Evolutionary conservation across 23 red algal genomes (phyloP).

Genomic region (Pyropia haitanensis): DNA sequence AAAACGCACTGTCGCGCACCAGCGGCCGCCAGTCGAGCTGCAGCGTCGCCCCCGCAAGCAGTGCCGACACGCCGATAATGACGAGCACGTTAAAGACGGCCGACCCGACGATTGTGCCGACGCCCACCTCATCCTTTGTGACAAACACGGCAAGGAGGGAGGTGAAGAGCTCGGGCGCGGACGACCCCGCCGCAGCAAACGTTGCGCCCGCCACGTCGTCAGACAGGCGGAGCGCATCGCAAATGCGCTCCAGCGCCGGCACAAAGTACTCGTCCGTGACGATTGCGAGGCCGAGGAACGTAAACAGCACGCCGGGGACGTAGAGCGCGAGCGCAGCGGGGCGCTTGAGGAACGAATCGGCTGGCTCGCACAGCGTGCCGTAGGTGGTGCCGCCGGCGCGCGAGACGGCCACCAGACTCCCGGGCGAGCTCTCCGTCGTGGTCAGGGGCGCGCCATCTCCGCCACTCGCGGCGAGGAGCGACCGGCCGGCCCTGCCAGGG

Average conservation of each 20-base stretch:
- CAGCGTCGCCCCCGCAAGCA: slow-evolving; percentile 36
- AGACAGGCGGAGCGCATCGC: slow-evolving; percentile 34
- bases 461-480: too few species aligned
- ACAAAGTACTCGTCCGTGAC: slow-evolving; percentile 72
- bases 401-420: too few species aligned
- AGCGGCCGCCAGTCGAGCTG: slow-evolving; percentile 56
- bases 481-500: too few species aligned
- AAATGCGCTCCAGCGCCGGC: slow-evolving; percentile 46
- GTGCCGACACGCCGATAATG: slow-evolving; percentile 56
- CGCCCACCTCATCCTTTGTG: slow-evolving; percentile 56
- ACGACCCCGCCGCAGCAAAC: slow-evolving; percentile 53
- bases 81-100: slow-evolving; percentile 71
- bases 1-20: slow-evolving; percentile 44
- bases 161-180: slow-evolving; percentile 56
- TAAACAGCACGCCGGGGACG: slow-evolving; percentile 31
- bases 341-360: neutral
- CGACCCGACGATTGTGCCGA: slow-evolving; percentile 59
- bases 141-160: slow-evolving; percentile 57
- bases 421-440: too few species aligned
- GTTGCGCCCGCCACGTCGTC: slow-evolving; percentile 67
- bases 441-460: too few species aligned
- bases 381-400: too few species aligned
- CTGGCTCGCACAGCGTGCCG: too few species aligned
- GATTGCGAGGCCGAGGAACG: slow-evolving; percentile 50
- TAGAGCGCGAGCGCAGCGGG: slow-evolving; percentile 20